Conservation (phyloP, 1,284 basidiomycete species). For the Limonomyces culmigenus region DNA sequence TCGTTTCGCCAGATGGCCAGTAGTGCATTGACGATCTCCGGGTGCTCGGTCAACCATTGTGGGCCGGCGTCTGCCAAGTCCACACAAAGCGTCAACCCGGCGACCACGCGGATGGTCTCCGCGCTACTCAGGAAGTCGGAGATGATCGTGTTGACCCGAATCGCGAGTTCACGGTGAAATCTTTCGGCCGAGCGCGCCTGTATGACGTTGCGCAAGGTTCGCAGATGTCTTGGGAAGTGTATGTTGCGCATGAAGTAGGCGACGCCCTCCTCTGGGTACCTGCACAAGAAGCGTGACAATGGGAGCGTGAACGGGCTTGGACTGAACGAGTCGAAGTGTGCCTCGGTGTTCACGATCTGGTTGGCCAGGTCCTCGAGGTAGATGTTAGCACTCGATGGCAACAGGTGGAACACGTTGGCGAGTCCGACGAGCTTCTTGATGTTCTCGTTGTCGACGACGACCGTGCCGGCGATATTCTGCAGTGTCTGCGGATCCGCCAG, state of each 20-base stretch:
- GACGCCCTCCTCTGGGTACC: slow-evolving; percentile 76
- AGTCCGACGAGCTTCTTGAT: slow-evolving; percentile 89
- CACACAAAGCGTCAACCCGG: slow-evolving; percentile 60
- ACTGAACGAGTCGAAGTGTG: slow-evolving; percentile 78
- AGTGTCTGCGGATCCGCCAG: slow-evolving; percentile 79
- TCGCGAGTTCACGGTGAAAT: slow-evolving; percentile 58
- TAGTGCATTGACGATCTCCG: slow-evolving; percentile 49
- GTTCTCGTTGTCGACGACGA: slow-evolving; percentile 77
- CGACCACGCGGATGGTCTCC: slow-evolving; percentile 36
- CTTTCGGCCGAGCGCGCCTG: slow-evolving; percentile 63
- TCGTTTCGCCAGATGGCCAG: slow-evolving; percentile 58
- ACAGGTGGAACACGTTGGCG: slow-evolving; percentile 92
- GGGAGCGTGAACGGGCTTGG: slow-evolving; percentile 91
- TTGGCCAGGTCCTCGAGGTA: slow-evolving; percentile 83
- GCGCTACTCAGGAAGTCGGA: slow-evolving; percentile 38
- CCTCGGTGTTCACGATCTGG: slow-evolving; percentile 87
- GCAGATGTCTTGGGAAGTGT: slow-evolving; percentile 56
- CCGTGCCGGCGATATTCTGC: slow-evolving; percentile 60
- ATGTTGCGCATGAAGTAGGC: slow-evolving; percentile 77
- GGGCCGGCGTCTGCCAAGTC: slow-evolving; percentile 60
- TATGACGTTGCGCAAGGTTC: slow-evolving; percentile 70
- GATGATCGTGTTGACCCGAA: slow-evolving; percentile 46
- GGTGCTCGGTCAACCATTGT: slow-evolving; percentile 59
- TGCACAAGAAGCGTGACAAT: slow-evolving; percentile 80
- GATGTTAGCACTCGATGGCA: slow-evolving; percentile 85